Evolutionary conservation across 176 grass and related monocot genomes (phyloP).

Genomic region (Neostapfia colusana): DNA sequence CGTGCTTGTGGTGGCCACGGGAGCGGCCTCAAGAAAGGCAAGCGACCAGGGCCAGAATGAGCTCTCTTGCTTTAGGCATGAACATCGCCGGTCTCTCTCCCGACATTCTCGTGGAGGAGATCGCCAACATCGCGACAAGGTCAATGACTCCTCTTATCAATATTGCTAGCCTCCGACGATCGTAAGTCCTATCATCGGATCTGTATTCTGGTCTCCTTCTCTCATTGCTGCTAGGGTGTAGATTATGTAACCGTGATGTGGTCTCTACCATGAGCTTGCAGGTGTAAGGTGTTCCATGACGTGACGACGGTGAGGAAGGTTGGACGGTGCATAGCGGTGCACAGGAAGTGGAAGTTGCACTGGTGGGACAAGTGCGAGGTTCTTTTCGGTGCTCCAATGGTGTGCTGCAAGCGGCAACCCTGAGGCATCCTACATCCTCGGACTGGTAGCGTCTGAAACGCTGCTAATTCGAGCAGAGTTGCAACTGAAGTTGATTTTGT

Average conservation of each 20-base stretch:
- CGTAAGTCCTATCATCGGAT: not conserved
- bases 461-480: not conserved
- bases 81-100: conserved; percentile 35
- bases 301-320: conserved; percentile 35
- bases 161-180: conserved; percentile 33
- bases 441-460: conserved; percentile 27
- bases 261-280: not conserved
- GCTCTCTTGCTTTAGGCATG: conserved; percentile 11
- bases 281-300: conserved; percentile 43
- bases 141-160: conserved; percentile 35
- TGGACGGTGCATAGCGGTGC: too few relatives aligned
- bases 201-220: not conserved
- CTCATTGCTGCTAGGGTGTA: not conserved
- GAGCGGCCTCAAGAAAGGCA: conserved; percentile 35
- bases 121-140: conserved; percentile 16
- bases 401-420: conserved; percentile 48
- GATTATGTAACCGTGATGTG: not conserved
- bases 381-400: conserved; percentile 33
- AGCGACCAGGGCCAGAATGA: not conserved
- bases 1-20: conserved; percentile 22
- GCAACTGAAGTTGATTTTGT: not conserved
- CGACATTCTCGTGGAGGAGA: conserved; percentile 44
- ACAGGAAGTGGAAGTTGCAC: conserved; percentile 42
- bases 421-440: conserved; percentile 45
- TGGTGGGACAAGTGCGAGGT: conserved; percentile 52